phyloP scores from a whole-genome alignment of 768 basidiomycete species.

The Trametes coccinea region DNA sequence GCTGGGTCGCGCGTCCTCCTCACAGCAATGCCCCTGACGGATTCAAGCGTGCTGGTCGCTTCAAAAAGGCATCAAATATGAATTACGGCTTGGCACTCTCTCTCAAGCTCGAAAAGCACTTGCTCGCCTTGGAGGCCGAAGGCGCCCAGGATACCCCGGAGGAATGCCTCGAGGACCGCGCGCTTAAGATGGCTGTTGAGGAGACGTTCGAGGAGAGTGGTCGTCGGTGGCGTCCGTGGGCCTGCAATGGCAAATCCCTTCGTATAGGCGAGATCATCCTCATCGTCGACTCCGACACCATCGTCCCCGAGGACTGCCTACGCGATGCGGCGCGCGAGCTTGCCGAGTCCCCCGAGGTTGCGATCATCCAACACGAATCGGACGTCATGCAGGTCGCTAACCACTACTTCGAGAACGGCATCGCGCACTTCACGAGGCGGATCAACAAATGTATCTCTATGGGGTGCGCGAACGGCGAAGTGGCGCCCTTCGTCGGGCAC shows the following conservation, averaged over 20 bases:
- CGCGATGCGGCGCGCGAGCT: slow-evolving; percentile 88
- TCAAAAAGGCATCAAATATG: slow-evolving; percentile 95
- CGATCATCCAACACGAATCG: slow-evolving; percentile 90
- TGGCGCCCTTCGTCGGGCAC: slow-evolving; percentile 84
- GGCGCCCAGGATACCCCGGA: slow-evolving; percentile 42
- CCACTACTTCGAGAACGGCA: slow-evolving; percentile 90
- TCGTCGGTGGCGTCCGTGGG: slow-evolving; percentile 68
- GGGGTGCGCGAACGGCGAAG: slow-evolving; percentile 78
- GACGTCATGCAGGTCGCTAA: slow-evolving; percentile 90
- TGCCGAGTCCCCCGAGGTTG: slow-evolving; percentile 76
- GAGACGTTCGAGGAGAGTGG: slow-evolving; percentile 65
- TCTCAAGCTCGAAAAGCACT: slow-evolving; percentile 54
- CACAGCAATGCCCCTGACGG: slow-evolving; percentile 63
- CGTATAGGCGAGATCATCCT: slow-evolving; percentile 80
- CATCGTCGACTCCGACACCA: slow-evolving; percentile 79
- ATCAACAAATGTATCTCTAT: slow-evolving; percentile 85
- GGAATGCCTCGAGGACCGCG: slow-evolving; percentile 66
- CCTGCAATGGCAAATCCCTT: slow-evolving; percentile 70
- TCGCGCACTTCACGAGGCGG: slow-evolving; percentile 83
- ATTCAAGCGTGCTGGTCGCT: slow-evolving; percentile 80
- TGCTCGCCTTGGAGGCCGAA: slow-evolving; percentile 47
- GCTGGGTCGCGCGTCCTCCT: slow-evolving; percentile 79
- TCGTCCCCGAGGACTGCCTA: slow-evolving; percentile 87
- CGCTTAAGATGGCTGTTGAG: slow-evolving; percentile 72
- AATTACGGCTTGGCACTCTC: slow-evolving; percentile 76